Evolutionary conservation across 2,329 filamentous ascomycete genomes (phyloP).

Genomic region (Alternaria gaisen): DNA sequence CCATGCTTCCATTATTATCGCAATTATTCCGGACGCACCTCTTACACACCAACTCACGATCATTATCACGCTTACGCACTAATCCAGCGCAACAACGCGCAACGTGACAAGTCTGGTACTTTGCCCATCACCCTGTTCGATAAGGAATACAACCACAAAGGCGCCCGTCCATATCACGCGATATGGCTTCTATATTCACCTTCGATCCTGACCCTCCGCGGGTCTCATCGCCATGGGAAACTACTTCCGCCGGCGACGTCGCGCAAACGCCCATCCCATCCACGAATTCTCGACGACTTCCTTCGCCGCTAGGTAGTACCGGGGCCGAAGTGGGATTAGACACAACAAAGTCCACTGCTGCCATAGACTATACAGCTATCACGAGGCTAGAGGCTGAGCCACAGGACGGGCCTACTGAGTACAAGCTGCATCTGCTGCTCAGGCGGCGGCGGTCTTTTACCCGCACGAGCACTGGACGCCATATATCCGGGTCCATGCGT

Average conservation of each 20-base stretch:
- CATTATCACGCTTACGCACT: conserved; percentile 49
- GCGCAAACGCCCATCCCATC: conserved; percentile 23
- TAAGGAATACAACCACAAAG: not conserved
- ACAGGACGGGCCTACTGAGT: conserved; percentile 93
- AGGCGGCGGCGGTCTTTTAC: conserved; percentile 78
- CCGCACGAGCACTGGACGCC: conserved; percentile 71
- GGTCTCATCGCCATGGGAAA: conserved; percentile 92
- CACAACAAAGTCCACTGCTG: conserved; percentile 9
- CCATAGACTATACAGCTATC: conserved; percentile 55
- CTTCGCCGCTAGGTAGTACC: conserved; percentile 18
- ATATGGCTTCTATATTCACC: conserved; percentile 94
- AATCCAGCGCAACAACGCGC: conserved; percentile 16
- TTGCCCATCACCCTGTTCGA: not conserved
- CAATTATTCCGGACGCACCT: conserved; percentile 59
- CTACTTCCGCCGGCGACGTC: conserved; percentile 53
- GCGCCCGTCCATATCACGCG: conserved; percentile 1
- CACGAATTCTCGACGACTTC: conserved; percentile 28
- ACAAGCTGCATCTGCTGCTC: conserved; percentile 90
- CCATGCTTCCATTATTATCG: conserved; percentile 61
- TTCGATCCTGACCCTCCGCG: conserved; percentile 88
- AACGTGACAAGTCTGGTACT: conserved; percentile 9
- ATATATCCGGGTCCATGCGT: conserved; percentile 63
- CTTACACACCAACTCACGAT: conserved; percentile 60
- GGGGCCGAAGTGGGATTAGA: conserved; percentile 11
- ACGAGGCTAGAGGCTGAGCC: conserved; percentile 87